Evolutionary conservation across 495 filamentous ascomycete genomes (phyloP).

Genomic region (Ramalina intermedia): DNA sequence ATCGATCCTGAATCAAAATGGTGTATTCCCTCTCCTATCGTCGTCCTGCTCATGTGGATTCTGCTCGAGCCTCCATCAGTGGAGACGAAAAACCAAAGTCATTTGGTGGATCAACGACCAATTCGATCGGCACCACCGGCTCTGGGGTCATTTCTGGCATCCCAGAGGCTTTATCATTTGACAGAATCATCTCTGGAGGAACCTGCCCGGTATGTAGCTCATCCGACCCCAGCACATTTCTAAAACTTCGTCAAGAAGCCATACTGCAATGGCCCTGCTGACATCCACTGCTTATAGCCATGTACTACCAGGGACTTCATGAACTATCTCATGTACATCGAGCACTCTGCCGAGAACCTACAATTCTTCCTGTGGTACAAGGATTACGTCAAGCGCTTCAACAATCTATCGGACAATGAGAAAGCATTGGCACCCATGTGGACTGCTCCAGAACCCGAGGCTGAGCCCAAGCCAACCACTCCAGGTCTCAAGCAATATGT

Average conservation of each 20-base stretch:
- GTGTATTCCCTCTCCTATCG: constrained; percentile 36
- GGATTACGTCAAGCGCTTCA: constrained; percentile 50
- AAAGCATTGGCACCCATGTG: constrained; percentile 44
- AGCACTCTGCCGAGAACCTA: constrained; percentile 60
- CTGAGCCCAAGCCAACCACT: constrained; percentile 11
- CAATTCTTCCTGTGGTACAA: constrained; percentile 67
- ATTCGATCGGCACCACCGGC: constrained; percentile 10
- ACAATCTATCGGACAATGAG: constrained; percentile 35
- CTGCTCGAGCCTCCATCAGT: constrained; percentile 10
- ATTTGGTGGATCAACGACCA: constrained; percentile 14
- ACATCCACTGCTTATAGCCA: constrained; percentile 33
- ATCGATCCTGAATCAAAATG: constrained; percentile 20
- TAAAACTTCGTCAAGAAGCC: not conserved
- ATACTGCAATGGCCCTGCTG: not conserved
- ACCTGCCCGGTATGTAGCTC: constrained; percentile 56
- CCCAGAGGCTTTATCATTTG: constrained; percentile 54
- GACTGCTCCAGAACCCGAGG: constrained; percentile 42
- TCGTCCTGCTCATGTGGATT: constrained; percentile 23
- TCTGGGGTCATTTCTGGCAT: constrained; percentile 32
- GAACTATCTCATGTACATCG: constrained; percentile 65
- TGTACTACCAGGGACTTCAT: constrained; percentile 64
- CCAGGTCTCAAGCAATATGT: constrained; percentile 17
- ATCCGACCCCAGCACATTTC: not conserved
- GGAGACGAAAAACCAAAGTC: constrained; percentile 18
- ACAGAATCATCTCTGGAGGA: constrained; percentile 55